phyloP scores from a whole-genome alignment of 352 stramenopile species.

The Achlya hypogyna region DNA sequence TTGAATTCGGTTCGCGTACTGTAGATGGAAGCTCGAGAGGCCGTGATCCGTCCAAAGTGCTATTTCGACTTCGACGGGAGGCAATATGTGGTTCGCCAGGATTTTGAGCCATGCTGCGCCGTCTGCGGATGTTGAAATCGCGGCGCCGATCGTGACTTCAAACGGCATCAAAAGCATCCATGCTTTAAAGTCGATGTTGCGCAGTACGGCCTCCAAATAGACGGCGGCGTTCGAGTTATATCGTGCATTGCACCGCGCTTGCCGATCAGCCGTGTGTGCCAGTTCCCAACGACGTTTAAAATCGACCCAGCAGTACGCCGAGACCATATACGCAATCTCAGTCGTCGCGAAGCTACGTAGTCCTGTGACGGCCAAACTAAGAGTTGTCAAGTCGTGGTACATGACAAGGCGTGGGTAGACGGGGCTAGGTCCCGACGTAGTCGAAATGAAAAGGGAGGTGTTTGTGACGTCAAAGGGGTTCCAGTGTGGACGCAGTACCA shows the following conservation, averaged over 20 bases:
- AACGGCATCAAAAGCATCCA: background rate
- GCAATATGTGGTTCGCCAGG: background rate
- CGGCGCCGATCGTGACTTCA: background rate
- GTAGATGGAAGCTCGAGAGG: background rate
- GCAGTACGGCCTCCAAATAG: background rate
- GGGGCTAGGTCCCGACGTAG: too few relatives aligned
- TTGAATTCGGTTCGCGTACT: background rate
- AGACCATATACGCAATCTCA: background rate
- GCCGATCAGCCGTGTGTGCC: background rate
- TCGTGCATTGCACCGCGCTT: background rate
- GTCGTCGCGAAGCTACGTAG: background rate
- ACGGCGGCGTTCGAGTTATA: background rate
- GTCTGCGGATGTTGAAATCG: background rate
- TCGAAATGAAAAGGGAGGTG: too few relatives aligned
- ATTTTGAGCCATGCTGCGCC: background rate
- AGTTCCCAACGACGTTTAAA: background rate
- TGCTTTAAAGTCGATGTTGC: slow-evolving; percentile 2
- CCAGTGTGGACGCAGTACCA: too few relatives aligned
- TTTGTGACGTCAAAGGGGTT: too few relatives aligned
- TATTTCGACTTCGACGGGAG: background rate
- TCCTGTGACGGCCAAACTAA: background rate
- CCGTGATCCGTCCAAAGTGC: background rate
- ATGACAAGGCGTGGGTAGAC: background rate
- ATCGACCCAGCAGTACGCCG: slow-evolving; percentile 8
- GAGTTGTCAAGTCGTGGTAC: background rate